Percentiles rank a stretch among this genome's conserved stretches.
Evolutionary conservation across 129 eudicot species (phyloP).

Genomic region (Flaveria ramosissima): DNA sequence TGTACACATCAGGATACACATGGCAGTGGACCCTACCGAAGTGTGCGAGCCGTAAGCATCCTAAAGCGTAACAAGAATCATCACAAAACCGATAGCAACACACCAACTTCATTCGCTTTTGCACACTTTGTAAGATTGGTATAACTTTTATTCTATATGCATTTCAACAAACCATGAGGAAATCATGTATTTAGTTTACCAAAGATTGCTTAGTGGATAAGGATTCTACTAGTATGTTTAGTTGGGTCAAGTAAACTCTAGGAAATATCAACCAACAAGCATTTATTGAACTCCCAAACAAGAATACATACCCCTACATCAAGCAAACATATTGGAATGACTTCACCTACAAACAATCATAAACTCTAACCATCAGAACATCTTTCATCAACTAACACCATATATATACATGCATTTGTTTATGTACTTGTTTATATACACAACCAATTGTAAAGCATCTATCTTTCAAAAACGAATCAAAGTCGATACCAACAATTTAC

Average conservation of each 20-base stretch:
- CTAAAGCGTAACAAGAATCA: not conserved
- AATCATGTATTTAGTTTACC: not conserved
- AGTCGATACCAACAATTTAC: not conserved
- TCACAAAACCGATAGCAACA: not conserved
- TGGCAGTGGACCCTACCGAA: not conserved
- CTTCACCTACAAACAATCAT: slow-evolving; percentile 27
- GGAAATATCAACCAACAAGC: slow-evolving; percentile 23
- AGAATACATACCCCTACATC: slow-evolving; percentile 28
- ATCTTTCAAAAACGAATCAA: slow-evolving; percentile 8
- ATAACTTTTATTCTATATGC: not conserved
- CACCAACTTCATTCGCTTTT: not conserved
- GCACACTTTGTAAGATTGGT: not conserved
- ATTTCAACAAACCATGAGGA: not conserved
- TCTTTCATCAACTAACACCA: not conserved
- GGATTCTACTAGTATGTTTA: not conserved
- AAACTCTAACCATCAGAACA: slow-evolving; percentile 13
- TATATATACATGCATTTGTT: not conserved
- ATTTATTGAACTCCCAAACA: slow-evolving; percentile 27
- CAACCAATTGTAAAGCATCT: not conserved
- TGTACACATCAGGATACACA: too few relatives aligned
- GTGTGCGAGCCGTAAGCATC: not conserved
- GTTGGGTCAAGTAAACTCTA: slow-evolving; percentile 33
- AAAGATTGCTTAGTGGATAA: slow-evolving; percentile 16
- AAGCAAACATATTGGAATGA: slow-evolving; percentile 32
- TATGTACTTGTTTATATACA: not conserved